Conservation (phyloP, 305 asterid species). For the Fraxinus xanthoxyloides region DNA sequence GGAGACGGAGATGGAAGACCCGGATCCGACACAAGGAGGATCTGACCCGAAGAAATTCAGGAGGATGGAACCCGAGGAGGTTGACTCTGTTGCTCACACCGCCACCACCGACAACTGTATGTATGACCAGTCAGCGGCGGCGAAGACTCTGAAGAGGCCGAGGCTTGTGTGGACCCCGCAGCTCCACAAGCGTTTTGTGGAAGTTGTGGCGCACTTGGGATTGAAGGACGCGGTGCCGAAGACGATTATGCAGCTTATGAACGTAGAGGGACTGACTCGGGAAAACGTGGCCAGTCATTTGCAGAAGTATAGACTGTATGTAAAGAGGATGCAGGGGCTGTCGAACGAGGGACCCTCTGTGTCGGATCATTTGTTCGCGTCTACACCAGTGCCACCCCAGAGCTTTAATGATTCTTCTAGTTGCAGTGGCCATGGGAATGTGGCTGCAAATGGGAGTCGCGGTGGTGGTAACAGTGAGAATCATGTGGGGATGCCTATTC, state of each 20-base stretch:
- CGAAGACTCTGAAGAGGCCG: slow-evolving; percentile 67
- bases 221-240: slow-evolving; percentile 88
- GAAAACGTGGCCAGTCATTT: slow-evolving; percentile 95
- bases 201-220: slow-evolving; percentile 86
- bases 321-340: slow-evolving; percentile 81
- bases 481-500: slow-evolving; percentile 39
- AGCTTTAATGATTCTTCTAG: slow-evolving; percentile 61
- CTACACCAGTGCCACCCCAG: slow-evolving; percentile 69
- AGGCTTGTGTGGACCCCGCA: slow-evolving; percentile 98
- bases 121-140: slow-evolving; percentile 51
- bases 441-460: slow-evolving; percentile 33
- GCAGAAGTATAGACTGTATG: slow-evolving; percentile 81
- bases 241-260: slow-evolving; percentile 96
- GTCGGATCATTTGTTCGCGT: slow-evolving; percentile 71
- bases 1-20: slow-evolving; percentile 39
- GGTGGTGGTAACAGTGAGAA: slow-evolving; percentile 38
- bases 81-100: slow-evolving; percentile 28
- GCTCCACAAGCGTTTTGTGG: slow-evolving; percentile 89
- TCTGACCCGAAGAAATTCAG: slow-evolving; percentile 37
- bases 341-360: slow-evolving; percentile 69
- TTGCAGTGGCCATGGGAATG: slow-evolving; percentile 38
- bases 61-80: slow-evolving; percentile 42
- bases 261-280: slow-evolving; percentile 88
- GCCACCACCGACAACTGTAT: slow-evolving; percentile 31
- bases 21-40: slow-evolving; percentile 37